Conservation (phyloP, 441 rosid genomes). For the Arabidopsis lyrata region DNA sequence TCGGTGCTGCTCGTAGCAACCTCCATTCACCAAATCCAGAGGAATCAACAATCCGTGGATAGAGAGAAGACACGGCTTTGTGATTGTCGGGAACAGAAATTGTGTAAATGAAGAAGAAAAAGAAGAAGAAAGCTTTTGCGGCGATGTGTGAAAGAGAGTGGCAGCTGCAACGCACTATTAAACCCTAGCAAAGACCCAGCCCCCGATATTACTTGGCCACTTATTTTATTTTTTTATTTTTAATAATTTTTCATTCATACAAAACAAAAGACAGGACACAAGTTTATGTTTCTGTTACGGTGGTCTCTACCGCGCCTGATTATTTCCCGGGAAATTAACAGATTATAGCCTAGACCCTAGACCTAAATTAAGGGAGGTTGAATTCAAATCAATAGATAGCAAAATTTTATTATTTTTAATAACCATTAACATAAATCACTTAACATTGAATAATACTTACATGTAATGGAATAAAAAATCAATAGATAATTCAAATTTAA, state of each 20-base stretch:
- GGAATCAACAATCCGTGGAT: conserved; percentile 14
- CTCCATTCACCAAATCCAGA: conserved; percentile 43
- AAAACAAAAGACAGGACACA: background rate
- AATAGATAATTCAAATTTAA: too few relatives aligned
- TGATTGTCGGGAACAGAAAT: background rate
- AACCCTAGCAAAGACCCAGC: conserved; percentile 59
- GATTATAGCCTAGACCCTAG: background rate
- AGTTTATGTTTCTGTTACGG: conserved; percentile 17
- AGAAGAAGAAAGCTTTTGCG: conserved; percentile 41
- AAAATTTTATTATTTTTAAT: too few relatives aligned
- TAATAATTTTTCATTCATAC: background rate
- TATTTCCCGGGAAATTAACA: background rate
- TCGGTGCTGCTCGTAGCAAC: conserved; percentile 38
- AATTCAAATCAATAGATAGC: too few relatives aligned
- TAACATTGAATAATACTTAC: too few relatives aligned
- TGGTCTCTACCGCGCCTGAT: conserved; percentile 32
- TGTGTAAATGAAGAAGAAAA: conserved; percentile 7
- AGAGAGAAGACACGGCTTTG: conserved; percentile 11
- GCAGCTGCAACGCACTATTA: conserved; percentile 44
- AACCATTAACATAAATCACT: too few relatives aligned
- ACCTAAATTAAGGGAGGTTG: background rate
- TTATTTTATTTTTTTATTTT: conserved; percentile 7
- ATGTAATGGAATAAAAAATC: too few relatives aligned
- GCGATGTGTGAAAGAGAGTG: conserved; percentile 39
- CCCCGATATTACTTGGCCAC: conserved; percentile 26